Conservation (phyloP, 106 monocot species). For the Dendrobium catenatum region DNA sequence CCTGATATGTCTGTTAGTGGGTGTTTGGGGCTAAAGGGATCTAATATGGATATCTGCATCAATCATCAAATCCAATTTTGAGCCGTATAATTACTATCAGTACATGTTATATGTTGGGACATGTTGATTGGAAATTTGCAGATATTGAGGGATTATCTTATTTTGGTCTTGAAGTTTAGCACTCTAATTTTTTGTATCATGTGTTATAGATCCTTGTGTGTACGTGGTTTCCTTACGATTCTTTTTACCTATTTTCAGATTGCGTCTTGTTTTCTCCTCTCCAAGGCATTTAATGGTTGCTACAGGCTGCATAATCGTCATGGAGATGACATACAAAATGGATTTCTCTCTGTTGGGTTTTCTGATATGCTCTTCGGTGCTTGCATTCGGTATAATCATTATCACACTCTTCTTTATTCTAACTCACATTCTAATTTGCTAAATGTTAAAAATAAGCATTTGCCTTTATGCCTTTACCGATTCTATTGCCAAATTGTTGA, state of each 20-base stretch:
- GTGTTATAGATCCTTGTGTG: not conserved
- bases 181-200: not conserved
- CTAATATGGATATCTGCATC: not conserved
- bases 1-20: not conserved
- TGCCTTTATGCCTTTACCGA: not conserved
- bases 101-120: not conserved
- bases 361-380: constrained; percentile 55
- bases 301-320: constrained; percentile 66
- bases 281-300: constrained; percentile 81
- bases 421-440: not conserved
- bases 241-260: constrained; percentile 28
- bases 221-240: not conserved
- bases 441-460: not conserved
- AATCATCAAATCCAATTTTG: not conserved
- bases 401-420: not conserved
- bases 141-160: not conserved
- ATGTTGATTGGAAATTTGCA: not conserved
- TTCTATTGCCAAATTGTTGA: not conserved
- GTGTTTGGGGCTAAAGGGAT: no score
- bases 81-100: not conserved
- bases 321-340: constrained; percentile 80
- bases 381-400: constrained; percentile 63
- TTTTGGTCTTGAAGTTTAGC: not conserved
- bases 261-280: constrained; percentile 96
- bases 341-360: constrained; percentile 87